Evolutionary conservation across 352 stramenopile species (phyloP).

Genomic region (Aphanomyces stellatus): DNA sequence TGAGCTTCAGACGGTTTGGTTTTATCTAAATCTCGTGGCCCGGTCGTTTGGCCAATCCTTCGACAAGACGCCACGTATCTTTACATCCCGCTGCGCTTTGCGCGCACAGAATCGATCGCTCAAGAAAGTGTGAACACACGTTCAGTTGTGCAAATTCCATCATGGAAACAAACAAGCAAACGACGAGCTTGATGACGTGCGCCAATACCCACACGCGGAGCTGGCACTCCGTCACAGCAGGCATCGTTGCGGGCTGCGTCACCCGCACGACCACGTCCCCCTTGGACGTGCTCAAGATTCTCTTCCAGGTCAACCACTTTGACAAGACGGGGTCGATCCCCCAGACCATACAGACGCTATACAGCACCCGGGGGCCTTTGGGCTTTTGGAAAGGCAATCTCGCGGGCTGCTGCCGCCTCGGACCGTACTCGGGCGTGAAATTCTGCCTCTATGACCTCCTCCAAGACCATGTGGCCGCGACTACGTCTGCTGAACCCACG

Average conservation of each 20-base stretch:
- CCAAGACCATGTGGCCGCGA: conserved; percentile 25
- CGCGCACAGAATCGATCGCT: no score
- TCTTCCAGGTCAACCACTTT: conserved; percentile 60
- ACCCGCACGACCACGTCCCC: conserved; percentile 74
- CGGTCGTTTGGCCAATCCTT: no score
- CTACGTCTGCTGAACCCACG: conserved; percentile 22
- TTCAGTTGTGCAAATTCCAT: neutral
- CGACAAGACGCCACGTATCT: neutral
- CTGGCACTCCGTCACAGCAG: conserved; percentile 54
- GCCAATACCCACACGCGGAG: conserved; percentile 21
- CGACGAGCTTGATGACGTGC: neutral
- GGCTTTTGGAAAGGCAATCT: conserved; percentile 75
- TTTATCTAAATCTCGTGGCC: no score
- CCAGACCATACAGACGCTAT: conserved; percentile 23
- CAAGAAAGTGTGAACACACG: neutral
- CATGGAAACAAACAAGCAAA: neutral
- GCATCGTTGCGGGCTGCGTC: conserved; percentile 65
- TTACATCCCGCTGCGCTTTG: no score
- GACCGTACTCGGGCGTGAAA: conserved; percentile 71
- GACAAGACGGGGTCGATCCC: neutral
- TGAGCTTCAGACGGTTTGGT: no score
- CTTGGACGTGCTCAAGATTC: conserved; percentile 76
- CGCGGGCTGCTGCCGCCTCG: conserved; percentile 69
- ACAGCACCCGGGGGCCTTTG: conserved; percentile 44
- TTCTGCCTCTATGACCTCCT: conserved; percentile 72